Evolutionary conservation across 108 stramenopile species (phyloP).

Genomic region (Cyclotella sp.): DNA sequence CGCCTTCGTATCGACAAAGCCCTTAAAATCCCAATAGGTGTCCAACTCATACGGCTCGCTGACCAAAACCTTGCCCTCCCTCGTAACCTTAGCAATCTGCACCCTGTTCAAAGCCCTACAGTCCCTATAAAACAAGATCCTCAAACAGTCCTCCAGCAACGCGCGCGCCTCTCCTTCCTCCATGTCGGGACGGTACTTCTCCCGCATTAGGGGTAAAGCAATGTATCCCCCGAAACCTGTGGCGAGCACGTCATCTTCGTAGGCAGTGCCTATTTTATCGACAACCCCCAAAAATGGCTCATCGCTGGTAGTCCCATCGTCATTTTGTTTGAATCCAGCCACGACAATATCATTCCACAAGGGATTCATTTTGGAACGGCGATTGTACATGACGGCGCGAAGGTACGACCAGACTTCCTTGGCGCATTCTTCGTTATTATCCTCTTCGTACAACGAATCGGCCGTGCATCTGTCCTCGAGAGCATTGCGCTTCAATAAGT

Average conservation of each 20-base stretch:
- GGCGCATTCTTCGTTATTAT: conserved; percentile 60
- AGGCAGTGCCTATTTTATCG: conserved; percentile 97
- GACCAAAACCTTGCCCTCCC: conserved; percentile 64
- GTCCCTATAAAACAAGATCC: conserved; percentile 97
- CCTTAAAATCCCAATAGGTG: conserved; percentile 76
- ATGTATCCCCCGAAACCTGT: conserved; percentile 97
- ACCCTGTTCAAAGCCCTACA: conserved; percentile 93
- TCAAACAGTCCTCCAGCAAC: conserved; percentile 96
- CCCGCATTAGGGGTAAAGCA: conserved; percentile 94
- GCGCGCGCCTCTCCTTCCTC: conserved; percentile 95
- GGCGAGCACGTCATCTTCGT: conserved; percentile 93
- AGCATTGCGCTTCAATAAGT: conserved; percentile 79
- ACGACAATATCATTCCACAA: conserved; percentile 97
- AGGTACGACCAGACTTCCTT: conserved; percentile 86
- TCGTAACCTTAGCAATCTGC: conserved; percentile 94
- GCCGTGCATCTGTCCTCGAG: conserved; percentile 70
- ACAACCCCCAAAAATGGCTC: conserved; percentile 92
- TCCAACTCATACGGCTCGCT: conserved; percentile 92
- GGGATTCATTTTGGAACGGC: conserved; percentile 96
- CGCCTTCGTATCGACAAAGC: conserved; percentile 66
- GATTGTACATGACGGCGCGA: conserved; percentile 95
- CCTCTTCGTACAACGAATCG: conserved; percentile 73
- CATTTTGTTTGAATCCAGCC: conserved; percentile 74
- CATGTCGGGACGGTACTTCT: conserved; percentile 89
- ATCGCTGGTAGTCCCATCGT: conserved; percentile 37